These are phyloP conservation scores for Ophiostoma sp. DNA, from an alignment of 2,329 filamentous ascomycete species.

Conservation along the genomic window DNA sequence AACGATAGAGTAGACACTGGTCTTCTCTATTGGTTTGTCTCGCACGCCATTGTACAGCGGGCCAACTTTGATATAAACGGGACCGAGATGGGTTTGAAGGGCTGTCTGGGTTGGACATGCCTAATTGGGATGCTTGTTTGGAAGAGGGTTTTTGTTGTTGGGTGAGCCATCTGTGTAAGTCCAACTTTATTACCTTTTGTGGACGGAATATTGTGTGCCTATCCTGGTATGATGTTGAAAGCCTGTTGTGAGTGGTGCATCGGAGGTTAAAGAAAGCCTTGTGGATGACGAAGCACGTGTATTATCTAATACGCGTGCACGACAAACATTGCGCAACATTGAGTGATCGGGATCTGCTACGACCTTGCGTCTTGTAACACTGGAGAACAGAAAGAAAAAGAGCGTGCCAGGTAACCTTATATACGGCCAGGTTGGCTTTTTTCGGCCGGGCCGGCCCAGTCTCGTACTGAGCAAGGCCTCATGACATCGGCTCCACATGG, in stretches of 20 bases:
- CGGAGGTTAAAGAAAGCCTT: no score
- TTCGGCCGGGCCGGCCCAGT: background rate
- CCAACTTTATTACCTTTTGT: background rate
- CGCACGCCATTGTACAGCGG: background rate
- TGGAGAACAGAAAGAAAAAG: no score
- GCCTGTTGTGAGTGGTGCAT: background rate
- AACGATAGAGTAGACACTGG: background rate
- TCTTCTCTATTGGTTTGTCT: background rate
- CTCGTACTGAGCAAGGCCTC: background rate
- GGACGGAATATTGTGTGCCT: background rate
- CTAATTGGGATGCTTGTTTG: background rate
- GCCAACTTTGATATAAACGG: background rate
- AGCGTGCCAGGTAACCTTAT: background rate
- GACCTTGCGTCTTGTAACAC: background rate
- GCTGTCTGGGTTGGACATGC: background rate
- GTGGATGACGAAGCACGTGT: background rate
- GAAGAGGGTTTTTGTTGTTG: background rate
- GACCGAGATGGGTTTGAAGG: background rate
- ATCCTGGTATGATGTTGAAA: background rate
- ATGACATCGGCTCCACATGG: background rate
- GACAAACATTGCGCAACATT: background rate
- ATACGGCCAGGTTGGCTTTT: background rate
- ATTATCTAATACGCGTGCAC: background rate
- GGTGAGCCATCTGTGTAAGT: background rate
- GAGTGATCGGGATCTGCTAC: background rate